These are phyloP conservation scores for Globisporangium recalcitrans DNA, from an alignment of 352 stramenopile species.

Conservation along the genomic window DNA sequence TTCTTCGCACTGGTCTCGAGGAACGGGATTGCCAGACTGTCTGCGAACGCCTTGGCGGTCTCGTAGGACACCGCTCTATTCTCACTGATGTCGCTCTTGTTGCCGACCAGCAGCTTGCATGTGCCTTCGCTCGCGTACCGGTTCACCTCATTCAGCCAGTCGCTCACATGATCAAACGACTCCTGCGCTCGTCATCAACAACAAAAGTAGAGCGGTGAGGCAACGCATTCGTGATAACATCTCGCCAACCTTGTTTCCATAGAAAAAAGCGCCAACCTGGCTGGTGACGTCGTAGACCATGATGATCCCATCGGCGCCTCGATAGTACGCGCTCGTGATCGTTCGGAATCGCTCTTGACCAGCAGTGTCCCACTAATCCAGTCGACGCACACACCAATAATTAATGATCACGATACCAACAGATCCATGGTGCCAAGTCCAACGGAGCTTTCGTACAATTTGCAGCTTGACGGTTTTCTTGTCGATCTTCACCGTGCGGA, in stretches of 20 bases:
- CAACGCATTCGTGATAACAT: background rate
- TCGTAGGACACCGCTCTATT: slow-evolving; percentile 96
- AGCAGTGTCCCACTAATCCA: slow-evolving; percentile 93
- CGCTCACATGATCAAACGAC: slow-evolving; percentile 99
- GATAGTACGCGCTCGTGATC: slow-evolving; percentile 99
- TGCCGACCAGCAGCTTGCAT: slow-evolving; percentile 99
- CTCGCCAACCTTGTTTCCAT: background rate
- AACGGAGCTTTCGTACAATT: slow-evolving; percentile 78
- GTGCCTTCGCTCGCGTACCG: slow-evolving; percentile 97
- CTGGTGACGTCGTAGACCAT: slow-evolving; percentile 99
- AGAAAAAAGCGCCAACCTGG: slow-evolving; percentile 32
- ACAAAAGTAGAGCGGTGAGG: background rate
- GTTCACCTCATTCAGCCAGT: slow-evolving; percentile 99
- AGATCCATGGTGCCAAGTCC: background rate
- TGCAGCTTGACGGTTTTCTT: slow-evolving; percentile 98
- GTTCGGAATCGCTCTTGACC: slow-evolving; percentile 98
- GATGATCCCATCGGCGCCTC: slow-evolving; percentile 96
- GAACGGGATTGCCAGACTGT: slow-evolving; percentile 97
- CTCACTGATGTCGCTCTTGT: slow-evolving; percentile 98
- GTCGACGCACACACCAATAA: background rate
- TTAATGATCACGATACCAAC: background rate
- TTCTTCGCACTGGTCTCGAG: slow-evolving; percentile 99
- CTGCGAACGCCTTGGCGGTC: slow-evolving; percentile 95
- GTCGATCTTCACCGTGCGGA: slow-evolving; percentile 97
- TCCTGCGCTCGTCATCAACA: slow-evolving; percentile 48